A percentile compares a stretch with the other conserved stretches of the same genome.
Conservation (phyloP, 345 rosid species). For the Orychophragmus violaceus region DNA sequence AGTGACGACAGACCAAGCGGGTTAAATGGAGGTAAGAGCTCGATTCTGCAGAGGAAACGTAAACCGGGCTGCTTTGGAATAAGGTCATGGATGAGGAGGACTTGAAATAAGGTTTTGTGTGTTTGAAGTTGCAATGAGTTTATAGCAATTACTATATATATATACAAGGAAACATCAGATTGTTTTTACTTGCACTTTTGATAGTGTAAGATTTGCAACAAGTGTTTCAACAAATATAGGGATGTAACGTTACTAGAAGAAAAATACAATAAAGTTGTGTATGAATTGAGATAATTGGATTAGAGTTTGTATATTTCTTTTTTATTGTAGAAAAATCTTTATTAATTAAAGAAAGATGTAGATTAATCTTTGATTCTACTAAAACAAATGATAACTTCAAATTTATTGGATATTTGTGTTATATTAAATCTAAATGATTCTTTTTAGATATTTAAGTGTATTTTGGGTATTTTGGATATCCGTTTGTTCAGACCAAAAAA, state of each 20-base stretch:
- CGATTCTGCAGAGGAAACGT: constrained; percentile 11
- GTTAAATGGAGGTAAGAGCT: constrained; percentile 14
- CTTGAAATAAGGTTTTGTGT: constrained; percentile 9
- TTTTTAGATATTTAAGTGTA: too few species aligned
- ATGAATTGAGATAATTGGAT: neutral
- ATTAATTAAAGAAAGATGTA: too few species aligned
- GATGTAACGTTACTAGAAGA: neutral
- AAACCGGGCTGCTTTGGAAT: constrained; percentile 16
- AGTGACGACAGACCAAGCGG: neutral
- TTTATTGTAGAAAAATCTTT: neutral
- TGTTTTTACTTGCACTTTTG: neutral
- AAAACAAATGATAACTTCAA: too few species aligned
- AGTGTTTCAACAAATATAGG: neutral
- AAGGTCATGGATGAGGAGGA: constrained; percentile 4
- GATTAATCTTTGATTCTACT: neutral
- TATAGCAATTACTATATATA: neutral
- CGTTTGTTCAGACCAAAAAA: too few species aligned
- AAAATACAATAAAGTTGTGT: neutral
- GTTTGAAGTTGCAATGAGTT: constrained; percentile 2
- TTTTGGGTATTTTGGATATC: too few species aligned
- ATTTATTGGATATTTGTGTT: too few species aligned
- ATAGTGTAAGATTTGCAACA: neutral
- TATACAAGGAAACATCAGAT: constrained; percentile 10
- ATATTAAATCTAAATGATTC: too few species aligned
- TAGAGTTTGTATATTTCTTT: neutral